Evolutionary conservation across 1,284 basidiomycete species (phyloP), one percentile per base, ranked within the genome.

Genomic region (Tranzscheliella williamsii): DNA sequence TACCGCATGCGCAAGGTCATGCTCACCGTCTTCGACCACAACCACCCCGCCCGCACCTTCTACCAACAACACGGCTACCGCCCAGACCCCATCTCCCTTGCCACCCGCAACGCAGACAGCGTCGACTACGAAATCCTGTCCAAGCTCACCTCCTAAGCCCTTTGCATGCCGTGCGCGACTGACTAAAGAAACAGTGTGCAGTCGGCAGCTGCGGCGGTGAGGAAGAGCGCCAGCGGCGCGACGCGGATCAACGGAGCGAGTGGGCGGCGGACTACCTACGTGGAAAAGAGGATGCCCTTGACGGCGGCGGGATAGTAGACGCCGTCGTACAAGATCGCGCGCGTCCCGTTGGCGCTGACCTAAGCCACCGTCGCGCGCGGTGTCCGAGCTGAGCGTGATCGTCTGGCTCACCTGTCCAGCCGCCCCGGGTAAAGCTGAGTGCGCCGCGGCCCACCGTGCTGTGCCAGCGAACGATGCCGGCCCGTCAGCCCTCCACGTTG

Each of bases 1-100:
- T 27, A 33, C 0, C 1, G 27, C 6, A 53, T 64, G 54, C 24
- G 46, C 3, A 64, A 64, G 37, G 43, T 64, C 13, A 50, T 57
- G 47, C 17, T 64, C 21, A 64, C 61, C 12, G 61, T 64, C n/a
- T 64, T 64, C 24, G 48, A 58, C 27, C 32, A 50, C 34, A 64
- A 64, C 24, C 34, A 38, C 22, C 24, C 20, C 3, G 61, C 54
- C 1, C 41, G 33, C 24, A 26, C 20, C 32, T 64, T 64, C 44
- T 64, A 64, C 24, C 29, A 48, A 4, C 37, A 13, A 17, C 40
- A 43, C 23, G 61, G 61, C 7, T 63, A 53, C 16, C 5, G 80
- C 81, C 12, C 78, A 80, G 18, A 83, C 86, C 36, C 88, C 18
- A 16, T 42, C 8, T 42, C 48, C 20, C 60, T 53, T 1, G 42